These are phyloP conservation scores for Malus hybrid DNA, from an alignment of 331 rosid genomes.

Conservation along the genomic window DNA sequence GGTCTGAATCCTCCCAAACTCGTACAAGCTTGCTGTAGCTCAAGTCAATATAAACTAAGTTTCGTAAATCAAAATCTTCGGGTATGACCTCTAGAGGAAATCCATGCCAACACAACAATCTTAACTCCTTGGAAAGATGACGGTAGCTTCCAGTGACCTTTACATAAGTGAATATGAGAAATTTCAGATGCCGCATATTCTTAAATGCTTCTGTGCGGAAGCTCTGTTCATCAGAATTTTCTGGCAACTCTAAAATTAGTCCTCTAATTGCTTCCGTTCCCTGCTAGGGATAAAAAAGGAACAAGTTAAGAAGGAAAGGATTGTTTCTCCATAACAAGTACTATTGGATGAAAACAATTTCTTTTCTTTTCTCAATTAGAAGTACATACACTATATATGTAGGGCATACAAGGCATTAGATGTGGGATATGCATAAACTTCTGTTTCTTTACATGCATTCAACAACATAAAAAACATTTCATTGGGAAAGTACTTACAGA, in stretches of 20 bases:
- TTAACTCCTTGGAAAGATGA: conserved; percentile 8
- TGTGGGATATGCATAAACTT: neutral
- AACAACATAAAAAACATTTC: too few relatives aligned
- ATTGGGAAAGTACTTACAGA: neutral
- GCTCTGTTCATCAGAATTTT: neutral
- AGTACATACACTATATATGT: too few relatives aligned
- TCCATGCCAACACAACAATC: conserved; percentile 30
- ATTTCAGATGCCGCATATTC: conserved; percentile 6
- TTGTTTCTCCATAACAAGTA: too few relatives aligned
- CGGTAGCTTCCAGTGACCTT: neutral
- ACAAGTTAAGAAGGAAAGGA: too few relatives aligned
- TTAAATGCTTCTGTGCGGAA: neutral
- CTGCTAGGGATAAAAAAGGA: neutral
- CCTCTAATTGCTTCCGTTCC: neutral
- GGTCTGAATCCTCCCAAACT: conserved; percentile 4
- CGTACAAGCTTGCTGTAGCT: conserved; percentile 12
- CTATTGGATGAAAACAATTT: too few relatives aligned
- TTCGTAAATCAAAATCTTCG: neutral
- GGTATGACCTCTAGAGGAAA: conserved; percentile 14
- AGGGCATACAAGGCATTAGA: neutral
- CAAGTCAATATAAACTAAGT: conserved; percentile 15
- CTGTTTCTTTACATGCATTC: too few relatives aligned
- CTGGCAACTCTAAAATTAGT: neutral
- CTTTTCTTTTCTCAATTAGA: neutral
- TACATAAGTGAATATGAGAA: conserved; percentile 3